phyloP scores from a whole-genome alignment of 2,329 filamentous ascomycete species.

The Phialocephala sp. region DNA sequence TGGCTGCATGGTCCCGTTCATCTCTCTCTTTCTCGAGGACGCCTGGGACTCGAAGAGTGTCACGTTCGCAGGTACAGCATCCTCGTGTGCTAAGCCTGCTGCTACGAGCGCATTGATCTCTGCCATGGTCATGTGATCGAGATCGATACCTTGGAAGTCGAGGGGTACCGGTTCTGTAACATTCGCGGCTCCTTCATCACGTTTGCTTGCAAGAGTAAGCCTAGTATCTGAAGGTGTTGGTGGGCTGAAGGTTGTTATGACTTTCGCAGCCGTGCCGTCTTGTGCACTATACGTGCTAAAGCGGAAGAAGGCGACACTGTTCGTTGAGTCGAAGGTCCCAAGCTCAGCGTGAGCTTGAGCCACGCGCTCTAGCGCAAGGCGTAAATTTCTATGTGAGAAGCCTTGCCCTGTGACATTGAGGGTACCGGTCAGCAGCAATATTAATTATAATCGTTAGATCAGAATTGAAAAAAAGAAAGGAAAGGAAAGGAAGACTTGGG shows the following conservation, averaged over 20 bases:
- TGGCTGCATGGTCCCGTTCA: neutral
- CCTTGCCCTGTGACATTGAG: conserved; percentile 10
- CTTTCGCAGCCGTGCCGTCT: conserved; percentile 13
- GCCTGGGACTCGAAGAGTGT: neutral
- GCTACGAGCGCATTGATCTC: neutral
- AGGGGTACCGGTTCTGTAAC: conserved; percentile 3
- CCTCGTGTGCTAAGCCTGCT: conserved; percentile 1
- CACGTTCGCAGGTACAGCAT: neutral
- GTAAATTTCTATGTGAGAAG: neutral
- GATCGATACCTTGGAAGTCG: neutral
- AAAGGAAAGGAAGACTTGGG: conserved; percentile 1
- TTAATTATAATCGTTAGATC: neutral
- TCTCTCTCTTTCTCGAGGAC: too few relatives aligned
- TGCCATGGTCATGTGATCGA: conserved; percentile 3
- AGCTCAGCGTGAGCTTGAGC: neutral
- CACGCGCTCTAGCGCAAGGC: neutral
- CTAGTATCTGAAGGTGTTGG: neutral
- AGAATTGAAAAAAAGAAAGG: neutral
- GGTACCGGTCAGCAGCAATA: too few relatives aligned
- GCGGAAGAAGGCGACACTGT: conserved; percentile 7
- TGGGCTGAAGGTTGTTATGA: conserved; percentile 2
- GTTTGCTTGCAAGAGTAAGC: neutral
- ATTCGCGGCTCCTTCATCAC: conserved; percentile 1
- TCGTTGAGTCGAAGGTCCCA: neutral
- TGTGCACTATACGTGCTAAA: neutral